These are phyloP conservation scores for Botrytis medusae DNA, from an alignment of 2,329 filamentous ascomycete genomes.

Conservation along the genomic window DNA sequence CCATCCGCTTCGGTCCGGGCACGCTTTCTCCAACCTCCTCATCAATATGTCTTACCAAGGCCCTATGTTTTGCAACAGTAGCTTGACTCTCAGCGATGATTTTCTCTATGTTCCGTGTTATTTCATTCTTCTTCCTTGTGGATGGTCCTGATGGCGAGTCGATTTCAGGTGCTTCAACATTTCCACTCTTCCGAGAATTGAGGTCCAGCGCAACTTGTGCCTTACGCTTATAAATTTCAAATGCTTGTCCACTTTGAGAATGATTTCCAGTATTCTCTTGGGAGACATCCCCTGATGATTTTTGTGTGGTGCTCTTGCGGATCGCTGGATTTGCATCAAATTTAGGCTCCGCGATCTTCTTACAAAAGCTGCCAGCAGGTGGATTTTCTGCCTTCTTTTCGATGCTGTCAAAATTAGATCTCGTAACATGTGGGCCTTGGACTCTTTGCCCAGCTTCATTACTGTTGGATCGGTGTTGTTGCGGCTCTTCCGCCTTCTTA, in stretches of 20 bases:
- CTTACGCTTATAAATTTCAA: not conserved
- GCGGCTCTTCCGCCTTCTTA: not conserved
- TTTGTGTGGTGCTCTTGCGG: not conserved
- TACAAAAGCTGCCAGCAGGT: not conserved
- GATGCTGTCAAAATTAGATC: not conserved
- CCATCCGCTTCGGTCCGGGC: not conserved
- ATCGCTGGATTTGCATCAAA: not conserved
- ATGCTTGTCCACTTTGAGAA: not conserved
- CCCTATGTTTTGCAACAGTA: constrained; percentile 8
- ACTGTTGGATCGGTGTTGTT: not conserved
- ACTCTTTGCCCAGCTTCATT: no score
- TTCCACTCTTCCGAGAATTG: not conserved
- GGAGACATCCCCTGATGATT: not conserved
- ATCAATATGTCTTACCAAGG: not conserved
- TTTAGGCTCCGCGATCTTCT: not conserved
- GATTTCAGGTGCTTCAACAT: not conserved
- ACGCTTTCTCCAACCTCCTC: not conserved
- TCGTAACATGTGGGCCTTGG: not conserved
- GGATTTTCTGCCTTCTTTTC: not conserved
- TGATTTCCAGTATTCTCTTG: not conserved
- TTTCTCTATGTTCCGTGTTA: not conserved
- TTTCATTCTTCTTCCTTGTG: not conserved
- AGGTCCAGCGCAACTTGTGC: not conserved
- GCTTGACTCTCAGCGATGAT: constrained; percentile 9
- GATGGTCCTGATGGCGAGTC: not conserved